These are phyloP conservation scores for Geum urbanum DNA, from an alignment of 306 rosid genomes.

Conservation along the genomic window DNA sequence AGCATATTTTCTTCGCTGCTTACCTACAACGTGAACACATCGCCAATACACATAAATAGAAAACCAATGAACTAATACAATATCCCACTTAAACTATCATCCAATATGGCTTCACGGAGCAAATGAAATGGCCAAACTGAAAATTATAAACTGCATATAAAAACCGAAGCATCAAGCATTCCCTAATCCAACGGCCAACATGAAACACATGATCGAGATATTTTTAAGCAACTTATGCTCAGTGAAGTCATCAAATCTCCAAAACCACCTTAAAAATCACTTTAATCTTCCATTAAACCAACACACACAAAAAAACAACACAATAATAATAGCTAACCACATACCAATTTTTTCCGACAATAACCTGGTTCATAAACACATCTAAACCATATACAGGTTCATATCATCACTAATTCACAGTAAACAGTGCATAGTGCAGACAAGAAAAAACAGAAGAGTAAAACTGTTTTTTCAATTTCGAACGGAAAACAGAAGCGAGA, in stretches of 20 bases:
- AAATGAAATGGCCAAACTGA: neutral
- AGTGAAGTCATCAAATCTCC: neutral
- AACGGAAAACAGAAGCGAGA: slow-evolving; percentile 8
- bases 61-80: neutral
- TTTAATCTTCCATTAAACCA: slow-evolving; percentile 7
- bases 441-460: too few relatives aligned
- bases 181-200: neutral
- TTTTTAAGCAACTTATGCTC: neutral
- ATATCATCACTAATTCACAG: too few relatives aligned
- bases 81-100: too few relatives aligned
- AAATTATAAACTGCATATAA: neutral
- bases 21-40: neutral
- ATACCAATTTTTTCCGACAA: too few relatives aligned
- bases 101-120: too few relatives aligned
- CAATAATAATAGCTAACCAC: neutral
- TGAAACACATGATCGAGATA: neutral
- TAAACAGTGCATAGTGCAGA: too few relatives aligned
- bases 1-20: slow-evolving; percentile 6
- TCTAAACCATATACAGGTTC: too few relatives aligned
- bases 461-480: neutral
- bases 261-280: neutral
- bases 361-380: too few relatives aligned
- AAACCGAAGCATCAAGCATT: neutral
- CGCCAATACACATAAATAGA: neutral
- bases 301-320: neutral